These are phyloP conservation scores for Pythium periplocum DNA, from an alignment of 352 stramenopile species.

Conservation along the genomic window DNA sequence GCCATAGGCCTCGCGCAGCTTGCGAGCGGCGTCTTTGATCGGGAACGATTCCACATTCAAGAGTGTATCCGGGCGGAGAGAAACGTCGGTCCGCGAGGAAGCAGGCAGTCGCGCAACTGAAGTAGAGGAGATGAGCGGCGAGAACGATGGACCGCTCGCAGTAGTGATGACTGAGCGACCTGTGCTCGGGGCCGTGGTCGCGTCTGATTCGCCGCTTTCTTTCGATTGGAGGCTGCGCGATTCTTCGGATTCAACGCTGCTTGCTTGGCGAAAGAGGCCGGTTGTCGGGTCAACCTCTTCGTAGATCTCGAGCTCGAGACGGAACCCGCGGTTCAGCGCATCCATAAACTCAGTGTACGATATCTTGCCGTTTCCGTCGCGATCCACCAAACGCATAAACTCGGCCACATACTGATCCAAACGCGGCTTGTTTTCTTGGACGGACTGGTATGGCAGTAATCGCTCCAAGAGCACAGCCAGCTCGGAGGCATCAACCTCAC, in stretches of 20 bases:
- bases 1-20: conserved; percentile 43
- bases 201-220: neutral
- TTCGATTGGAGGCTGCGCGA: neutral
- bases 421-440: conserved; percentile 27
- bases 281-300: conserved; percentile 15
- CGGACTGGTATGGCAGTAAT: conserved; percentile 41
- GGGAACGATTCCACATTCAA: conserved; percentile 56
- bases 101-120: neutral
- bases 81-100: neutral
- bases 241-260: neutral
- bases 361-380: conserved; percentile 55
- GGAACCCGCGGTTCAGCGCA: conserved; percentile 63
- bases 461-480: conserved; percentile 60
- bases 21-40: conserved; percentile 37
- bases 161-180: neutral
- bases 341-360: conserved; percentile 76
- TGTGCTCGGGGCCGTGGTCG: too few species aligned
- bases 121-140: neutral
- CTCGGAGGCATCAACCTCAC: conserved; percentile 55
- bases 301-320: conserved; percentile 69
- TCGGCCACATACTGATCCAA: conserved; percentile 75
- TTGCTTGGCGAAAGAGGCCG: conserved; percentile 4
- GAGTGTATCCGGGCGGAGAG: conserved; percentile 10
- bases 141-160: neutral
- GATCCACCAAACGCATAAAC: conserved; percentile 72